Conservation (phyloP, 1,284 basidiomycete genomes). For the Phylloboletellus chloephorus region DNA sequence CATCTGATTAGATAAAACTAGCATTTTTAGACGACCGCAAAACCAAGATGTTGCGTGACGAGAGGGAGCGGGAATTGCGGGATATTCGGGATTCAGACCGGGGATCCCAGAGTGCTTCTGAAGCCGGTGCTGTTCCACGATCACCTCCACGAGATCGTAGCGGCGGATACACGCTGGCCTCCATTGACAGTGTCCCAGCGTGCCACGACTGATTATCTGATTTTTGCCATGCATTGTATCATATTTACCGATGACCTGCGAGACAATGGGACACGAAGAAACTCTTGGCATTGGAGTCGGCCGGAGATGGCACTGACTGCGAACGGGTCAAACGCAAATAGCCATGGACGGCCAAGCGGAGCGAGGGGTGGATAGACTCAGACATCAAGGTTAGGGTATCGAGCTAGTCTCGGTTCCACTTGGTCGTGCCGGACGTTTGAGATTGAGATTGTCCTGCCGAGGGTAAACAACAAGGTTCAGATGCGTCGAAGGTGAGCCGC, state of each 20-base stretch:
- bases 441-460: constrained; percentile 26
- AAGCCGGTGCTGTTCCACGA: neutral
- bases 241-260: constrained; percentile 6
- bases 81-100: constrained; percentile 27
- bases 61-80: constrained; percentile 51
- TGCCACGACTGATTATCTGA: constrained; percentile 16
- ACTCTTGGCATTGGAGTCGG: constrained; percentile 13
- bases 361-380: constrained; percentile 9
- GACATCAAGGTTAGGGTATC: constrained; percentile 20
- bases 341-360: no score
- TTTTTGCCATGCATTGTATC: constrained; percentile 6
- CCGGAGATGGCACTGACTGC: constrained; percentile 13
- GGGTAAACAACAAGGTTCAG: constrained; percentile 30
- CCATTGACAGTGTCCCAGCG: constrained; percentile 12
- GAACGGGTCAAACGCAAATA: no score
- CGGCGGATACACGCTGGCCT: constrained; percentile 18
- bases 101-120: constrained; percentile 1
- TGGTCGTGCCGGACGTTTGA: neutral
- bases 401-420: constrained; percentile 10
- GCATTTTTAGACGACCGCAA: constrained; percentile 72
- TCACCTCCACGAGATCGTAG: constrained; percentile 10
- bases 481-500: neutral
- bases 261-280: constrained; percentile 4
- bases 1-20: constrained; percentile 52
- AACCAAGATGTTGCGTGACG: constrained; percentile 45